These are phyloP conservation scores for Solanum microdontum DNA, from an alignment of 257 asterid genomes.

Conservation along the genomic window DNA sequence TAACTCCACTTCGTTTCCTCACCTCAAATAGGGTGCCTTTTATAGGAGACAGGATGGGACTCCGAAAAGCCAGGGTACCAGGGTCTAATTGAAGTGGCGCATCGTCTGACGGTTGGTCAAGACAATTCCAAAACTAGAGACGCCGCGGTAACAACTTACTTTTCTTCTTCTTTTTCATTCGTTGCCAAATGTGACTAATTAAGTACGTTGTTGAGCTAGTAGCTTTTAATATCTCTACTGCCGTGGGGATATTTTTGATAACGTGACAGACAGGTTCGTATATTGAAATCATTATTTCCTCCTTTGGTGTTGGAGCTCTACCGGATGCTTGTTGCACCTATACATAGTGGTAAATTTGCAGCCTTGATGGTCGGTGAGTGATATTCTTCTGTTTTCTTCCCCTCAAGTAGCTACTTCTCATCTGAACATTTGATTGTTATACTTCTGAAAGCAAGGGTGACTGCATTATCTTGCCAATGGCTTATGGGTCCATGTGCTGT, in stretches of 20 bases:
- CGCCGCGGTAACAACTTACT: conserved; percentile 34
- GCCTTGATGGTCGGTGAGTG: conserved; percentile 80
- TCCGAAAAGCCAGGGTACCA: conserved; percentile 74
- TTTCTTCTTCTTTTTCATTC: not conserved
- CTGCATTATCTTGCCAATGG: conserved; percentile 82
- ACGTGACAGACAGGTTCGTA: conserved; percentile 45
- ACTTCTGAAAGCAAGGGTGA: conserved; percentile 68
- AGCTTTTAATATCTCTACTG: not conserved
- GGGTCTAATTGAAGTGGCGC: conserved; percentile 74
- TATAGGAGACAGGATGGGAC: conserved; percentile 75
- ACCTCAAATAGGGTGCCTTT: not conserved
- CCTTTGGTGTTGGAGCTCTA: conserved; percentile 49
- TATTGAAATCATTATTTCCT: conserved; percentile 64
- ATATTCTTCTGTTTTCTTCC: not conserved
- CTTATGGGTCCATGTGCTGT: conserved; percentile 77
- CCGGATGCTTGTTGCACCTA: conserved; percentile 53
- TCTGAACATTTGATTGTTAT: not conserved
- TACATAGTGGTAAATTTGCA: conserved; percentile 61
- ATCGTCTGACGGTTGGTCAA: conserved; percentile 55
- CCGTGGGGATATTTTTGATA: not conserved
- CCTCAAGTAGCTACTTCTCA: not conserved
- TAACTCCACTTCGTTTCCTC: not conserved
- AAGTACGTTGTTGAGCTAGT: not conserved
- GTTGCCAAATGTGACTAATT: not conserved
- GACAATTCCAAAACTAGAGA: conserved; percentile 61